Evolutionary conservation across 495 filamentous ascomycete species (phyloP).

Genomic region (Pyrenula massariospora): DNA sequence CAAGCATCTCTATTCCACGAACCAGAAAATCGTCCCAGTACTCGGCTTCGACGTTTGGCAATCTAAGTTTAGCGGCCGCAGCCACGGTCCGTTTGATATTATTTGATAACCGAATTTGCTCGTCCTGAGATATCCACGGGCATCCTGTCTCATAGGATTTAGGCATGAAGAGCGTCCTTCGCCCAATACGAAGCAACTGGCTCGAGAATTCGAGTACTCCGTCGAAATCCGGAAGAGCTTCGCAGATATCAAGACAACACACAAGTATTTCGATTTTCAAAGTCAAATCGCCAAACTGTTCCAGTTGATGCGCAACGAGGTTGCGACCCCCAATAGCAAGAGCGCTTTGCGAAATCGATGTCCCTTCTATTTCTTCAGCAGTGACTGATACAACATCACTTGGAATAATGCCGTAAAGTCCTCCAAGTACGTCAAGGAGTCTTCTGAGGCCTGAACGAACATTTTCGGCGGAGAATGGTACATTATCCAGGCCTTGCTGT

Average conservation of each 20-base stretch:
- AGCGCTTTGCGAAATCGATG: neutral
- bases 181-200: constrained; percentile 64
- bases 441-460: constrained; percentile 54
- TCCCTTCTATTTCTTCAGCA: neutral
- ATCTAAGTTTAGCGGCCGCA: constrained; percentile 60
- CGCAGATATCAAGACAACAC: constrained; percentile 78
- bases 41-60: constrained; percentile 57
- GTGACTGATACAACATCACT: neutral
- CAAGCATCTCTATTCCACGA: constrained; percentile 60
- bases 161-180: constrained; percentile 64
- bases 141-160: constrained; percentile 28
- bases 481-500: constrained; percentile 17
- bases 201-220: constrained; percentile 79
- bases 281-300: constrained; percentile 34
- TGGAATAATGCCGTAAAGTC: constrained; percentile 23
- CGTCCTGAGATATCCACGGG: constrained; percentile 64
- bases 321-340: neutral
- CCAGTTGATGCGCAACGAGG: constrained; percentile 7
- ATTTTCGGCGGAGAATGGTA: constrained; percentile 53
- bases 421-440: constrained; percentile 41
- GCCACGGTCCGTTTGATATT: constrained; percentile 77
- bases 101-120: constrained; percentile 67
- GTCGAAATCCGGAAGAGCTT: constrained; percentile 84
- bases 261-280: constrained; percentile 78
- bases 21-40: constrained; percentile 97